Base-by-base conservation (phyloP, 2,329 filamentous ascomycete species). In the Lachnellula hyalina region DNA sequence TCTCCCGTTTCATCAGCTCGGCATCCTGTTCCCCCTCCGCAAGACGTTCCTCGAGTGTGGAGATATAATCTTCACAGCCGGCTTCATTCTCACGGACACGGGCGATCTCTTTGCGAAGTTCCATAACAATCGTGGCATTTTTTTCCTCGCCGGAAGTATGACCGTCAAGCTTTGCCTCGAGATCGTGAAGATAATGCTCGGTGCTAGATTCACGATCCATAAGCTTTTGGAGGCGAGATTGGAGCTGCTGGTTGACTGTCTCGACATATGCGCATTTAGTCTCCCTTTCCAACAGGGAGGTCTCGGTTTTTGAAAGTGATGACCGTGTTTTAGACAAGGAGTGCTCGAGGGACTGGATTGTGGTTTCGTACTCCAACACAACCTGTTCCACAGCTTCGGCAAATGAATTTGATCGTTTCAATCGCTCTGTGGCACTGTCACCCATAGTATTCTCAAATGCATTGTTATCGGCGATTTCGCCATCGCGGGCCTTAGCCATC, bases 301-400 rank as follows among this genome's bases (percentile, higher is more conserved):
- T 94, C 71, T 99, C 95, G 0, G 89, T 92, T 60, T 77, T 86
- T 11, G 94, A 87, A 28, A 99, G 77, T 0, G 89, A 90, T 35
- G 88, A 80, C 54, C 94, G 83, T 1, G 94, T 97, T 66, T 85
- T 94, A 0, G 92, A 92, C 14, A 99, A 81, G 1, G 92, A 96
- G 49, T 91, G 85, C 71, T 99, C 94, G 15, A 99, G 80, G 51
- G 84, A 87, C 70, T 97, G 92, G 49, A 99, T 99, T 0, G 95
- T 99, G 78, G 96, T 97, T 71, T 99, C 95, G 69, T 99, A 99
- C 72, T 99, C 94, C 48, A 97, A 76, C 3, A 99, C 90, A 21
- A 99, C 90, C 67, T 96, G 89, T 67, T 99, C 94, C 19, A 99
- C 93, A 28, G 93, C 93, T 69, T 96, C 88, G 1, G 93, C 92